A percentile compares a stretch with the other conserved stretches of the same genome.
These are phyloP conservation scores for Neurospora sp. DNA, from an alignment of 495 filamentous ascomycete genomes.

Conservation along the genomic window DNA sequence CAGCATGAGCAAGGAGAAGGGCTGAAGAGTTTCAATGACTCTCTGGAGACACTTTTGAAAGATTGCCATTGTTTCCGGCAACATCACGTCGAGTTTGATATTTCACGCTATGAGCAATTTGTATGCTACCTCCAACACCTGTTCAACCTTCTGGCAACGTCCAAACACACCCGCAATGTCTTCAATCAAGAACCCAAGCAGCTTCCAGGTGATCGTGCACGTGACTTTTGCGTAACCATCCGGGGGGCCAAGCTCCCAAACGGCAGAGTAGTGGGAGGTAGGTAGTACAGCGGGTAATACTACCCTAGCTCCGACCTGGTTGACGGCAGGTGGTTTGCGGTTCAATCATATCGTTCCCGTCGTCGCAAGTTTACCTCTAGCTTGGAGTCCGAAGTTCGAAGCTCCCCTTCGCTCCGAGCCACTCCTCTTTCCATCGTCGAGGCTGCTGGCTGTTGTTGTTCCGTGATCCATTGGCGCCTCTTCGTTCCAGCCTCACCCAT, in stretches of 20 bases:
- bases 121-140: not conserved
- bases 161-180: not conserved
- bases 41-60: not conserved
- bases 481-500: not conserved
- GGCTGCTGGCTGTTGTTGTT: not conserved
- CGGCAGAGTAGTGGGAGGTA: not conserved
- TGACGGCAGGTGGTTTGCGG: not conserved
- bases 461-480: not conserved
- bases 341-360: not conserved
- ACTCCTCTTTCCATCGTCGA: not conserved
- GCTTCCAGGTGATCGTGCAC: not conserved
- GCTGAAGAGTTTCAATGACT: not conserved
- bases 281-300: not conserved
- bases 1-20: not conserved
- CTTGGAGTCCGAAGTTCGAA: not conserved
- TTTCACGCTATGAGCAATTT: not conserved
- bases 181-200: not conserved
- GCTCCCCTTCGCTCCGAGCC: not conserved
- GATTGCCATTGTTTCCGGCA: not conserved
- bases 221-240: not conserved
- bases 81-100: not conserved
- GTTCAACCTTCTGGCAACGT: not conserved
- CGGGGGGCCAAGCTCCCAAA: not conserved
- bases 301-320: not conserved
- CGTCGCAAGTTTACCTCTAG: not conserved